These are phyloP conservation scores for Ochetophila trinervis DNA, from an alignment of 306 rosid genomes.

Conservation along the genomic window DNA sequence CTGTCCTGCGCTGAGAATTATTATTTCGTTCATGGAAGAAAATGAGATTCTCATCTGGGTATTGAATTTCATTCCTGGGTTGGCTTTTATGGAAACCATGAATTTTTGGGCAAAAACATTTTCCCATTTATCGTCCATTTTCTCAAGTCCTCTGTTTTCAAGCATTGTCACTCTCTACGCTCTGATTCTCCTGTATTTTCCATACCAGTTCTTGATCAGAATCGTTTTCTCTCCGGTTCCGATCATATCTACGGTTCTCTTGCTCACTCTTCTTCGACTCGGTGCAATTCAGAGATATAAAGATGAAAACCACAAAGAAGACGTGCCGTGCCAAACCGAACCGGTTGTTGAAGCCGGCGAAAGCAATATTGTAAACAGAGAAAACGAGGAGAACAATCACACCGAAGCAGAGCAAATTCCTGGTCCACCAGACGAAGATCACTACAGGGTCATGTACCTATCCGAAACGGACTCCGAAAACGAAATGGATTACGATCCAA, in stretches of 20 bases:
- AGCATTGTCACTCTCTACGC: slow-evolving; percentile 52
- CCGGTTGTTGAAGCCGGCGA: not conserved
- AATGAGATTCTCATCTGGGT: slow-evolving; percentile 18
- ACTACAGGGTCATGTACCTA: slow-evolving; percentile 17
- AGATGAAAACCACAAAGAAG: not conserved
- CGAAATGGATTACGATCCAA: slow-evolving; percentile 35
- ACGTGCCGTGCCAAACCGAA: not conserved
- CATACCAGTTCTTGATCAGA: slow-evolving; percentile 34
- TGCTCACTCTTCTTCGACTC: slow-evolving; percentile 58
- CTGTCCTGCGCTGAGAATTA: not conserved
- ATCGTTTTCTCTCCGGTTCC: slow-evolving; percentile 58
- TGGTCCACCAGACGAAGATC: slow-evolving; percentile 28
- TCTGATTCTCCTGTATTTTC: slow-evolving; percentile 57
- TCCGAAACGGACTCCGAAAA: slow-evolving; percentile 29
- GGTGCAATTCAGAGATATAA: slow-evolving; percentile 60
- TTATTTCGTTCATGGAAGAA: slow-evolving; percentile 27
- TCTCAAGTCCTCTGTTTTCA: slow-evolving; percentile 63
- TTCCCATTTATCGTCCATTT: slow-evolving; percentile 29
- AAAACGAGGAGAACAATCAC: slow-evolving; percentile 4
- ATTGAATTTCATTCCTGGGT: slow-evolving; percentile 22
- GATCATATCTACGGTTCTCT: slow-evolving; percentile 42
- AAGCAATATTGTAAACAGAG: not conserved
- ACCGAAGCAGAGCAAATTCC: slow-evolving; percentile 19
- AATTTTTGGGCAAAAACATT: slow-evolving; percentile 31
- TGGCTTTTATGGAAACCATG: slow-evolving; percentile 17